phyloP scores from a whole-genome alignment of 805 yeast genomes.

The Wickerhamiella siamensis region DNA sequence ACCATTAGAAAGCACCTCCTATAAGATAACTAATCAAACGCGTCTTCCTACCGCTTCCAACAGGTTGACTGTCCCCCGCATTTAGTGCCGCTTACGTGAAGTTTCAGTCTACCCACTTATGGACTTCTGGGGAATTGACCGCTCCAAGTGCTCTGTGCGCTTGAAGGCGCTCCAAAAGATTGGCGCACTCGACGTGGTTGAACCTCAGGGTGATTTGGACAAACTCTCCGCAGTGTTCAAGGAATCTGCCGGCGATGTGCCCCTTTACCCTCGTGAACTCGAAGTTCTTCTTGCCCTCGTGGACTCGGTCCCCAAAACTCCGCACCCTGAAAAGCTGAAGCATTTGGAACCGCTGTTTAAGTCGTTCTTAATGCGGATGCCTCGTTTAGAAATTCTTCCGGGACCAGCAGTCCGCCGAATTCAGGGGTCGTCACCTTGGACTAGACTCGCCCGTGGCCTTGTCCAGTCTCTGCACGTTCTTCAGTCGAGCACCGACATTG shows the following conservation, averaged over 20 bases:
- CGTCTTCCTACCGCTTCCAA: too few species aligned
- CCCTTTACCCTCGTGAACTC: conserved; percentile 25
- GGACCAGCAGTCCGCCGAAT: not conserved
- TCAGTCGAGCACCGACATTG: not conserved
- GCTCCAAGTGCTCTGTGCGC: conserved; percentile 11
- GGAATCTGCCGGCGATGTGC: conserved; percentile 5
- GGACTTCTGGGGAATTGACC: conserved; percentile 16
- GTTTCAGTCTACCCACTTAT: conserved; percentile 4
- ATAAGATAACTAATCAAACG: too few species aligned
- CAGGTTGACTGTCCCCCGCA: too few species aligned
- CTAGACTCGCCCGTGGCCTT: not conserved
- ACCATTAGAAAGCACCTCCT: too few species aligned
- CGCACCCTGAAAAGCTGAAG: conserved; percentile 11
- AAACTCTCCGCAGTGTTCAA: conserved; percentile 6
- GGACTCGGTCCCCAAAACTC: conserved; percentile 21
- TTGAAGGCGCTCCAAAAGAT: conserved; percentile 14
- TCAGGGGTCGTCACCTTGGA: not conserved
- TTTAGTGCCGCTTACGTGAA: not conserved
- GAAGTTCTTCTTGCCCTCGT: conserved; percentile 47
- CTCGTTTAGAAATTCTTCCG: not conserved
- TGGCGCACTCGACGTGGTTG: conserved; percentile 11
- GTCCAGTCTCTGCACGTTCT: not conserved
- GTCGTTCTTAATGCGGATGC: not conserved
- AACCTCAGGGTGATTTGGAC: conserved; percentile 13
- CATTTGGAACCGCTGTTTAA: not conserved